Conservation (phyloP, 805 yeast genomes). For the Yamadazyma ubonensis region DNA sequence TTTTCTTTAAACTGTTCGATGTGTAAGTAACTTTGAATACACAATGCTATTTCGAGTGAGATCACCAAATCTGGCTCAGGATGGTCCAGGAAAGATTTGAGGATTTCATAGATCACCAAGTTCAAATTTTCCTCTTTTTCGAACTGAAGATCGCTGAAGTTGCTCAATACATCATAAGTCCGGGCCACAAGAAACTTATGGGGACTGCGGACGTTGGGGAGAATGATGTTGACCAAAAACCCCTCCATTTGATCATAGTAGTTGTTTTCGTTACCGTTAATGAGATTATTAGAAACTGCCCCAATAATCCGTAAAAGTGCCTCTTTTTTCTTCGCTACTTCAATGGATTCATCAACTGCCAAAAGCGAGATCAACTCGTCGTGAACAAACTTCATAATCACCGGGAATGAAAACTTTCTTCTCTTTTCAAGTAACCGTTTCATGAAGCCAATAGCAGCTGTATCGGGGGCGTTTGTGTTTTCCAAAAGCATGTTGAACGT, state of each 20-base stretch:
- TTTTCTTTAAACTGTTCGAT: slow-evolving; percentile 67
- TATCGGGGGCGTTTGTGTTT: slow-evolving; percentile 62
- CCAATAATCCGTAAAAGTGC: slow-evolving; percentile 81
- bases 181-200: slow-evolving; percentile 73
- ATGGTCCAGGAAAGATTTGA: slow-evolving; percentile 24
- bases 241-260: slow-evolving; percentile 63
- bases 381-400: slow-evolving; percentile 61
- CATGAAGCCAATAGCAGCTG: slow-evolving; percentile 74
- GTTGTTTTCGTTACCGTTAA: slow-evolving; percentile 48
- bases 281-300: slow-evolving; percentile 57
- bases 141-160: slow-evolving; percentile 63
- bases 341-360: slow-evolving; percentile 42
- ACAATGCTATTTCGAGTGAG: slow-evolving; percentile 79
- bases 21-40: slow-evolving; percentile 74
- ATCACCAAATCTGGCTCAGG: slow-evolving; percentile 57
- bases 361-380: slow-evolving; percentile 38
- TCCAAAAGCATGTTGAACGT: slow-evolving; percentile 50
- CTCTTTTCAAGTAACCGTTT: slow-evolving; percentile 71
- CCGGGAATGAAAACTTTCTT: slow-evolving; percentile 55
- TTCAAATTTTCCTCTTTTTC: slow-evolving; percentile 24
- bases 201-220: slow-evolving; percentile 67
- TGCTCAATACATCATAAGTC: slow-evolving; percentile 63
- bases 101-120: slow-evolving; percentile 33
- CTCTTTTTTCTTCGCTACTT: slow-evolving; percentile 62
- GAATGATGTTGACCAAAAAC: slow-evolving; percentile 59